Conservation (phyloP, 2,329 filamentous ascomycete genomes). For the Fusarium miscanthi region DNA sequence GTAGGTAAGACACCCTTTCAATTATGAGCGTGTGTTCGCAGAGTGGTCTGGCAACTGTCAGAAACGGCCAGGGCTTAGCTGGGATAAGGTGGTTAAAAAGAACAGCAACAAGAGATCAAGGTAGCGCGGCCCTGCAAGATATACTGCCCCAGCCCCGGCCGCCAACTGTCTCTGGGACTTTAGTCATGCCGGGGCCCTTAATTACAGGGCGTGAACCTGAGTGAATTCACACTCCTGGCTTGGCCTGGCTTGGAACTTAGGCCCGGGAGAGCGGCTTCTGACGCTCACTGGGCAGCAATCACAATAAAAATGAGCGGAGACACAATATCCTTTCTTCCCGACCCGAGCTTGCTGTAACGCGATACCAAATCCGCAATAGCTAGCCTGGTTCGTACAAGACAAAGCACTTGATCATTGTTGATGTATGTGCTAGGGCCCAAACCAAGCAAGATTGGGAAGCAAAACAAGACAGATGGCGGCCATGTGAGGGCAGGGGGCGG, state of each 20-base stretch:
- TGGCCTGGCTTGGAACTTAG: conserved; percentile 13
- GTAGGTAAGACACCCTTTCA: conserved; percentile 32
- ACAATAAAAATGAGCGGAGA: conserved; percentile 11
- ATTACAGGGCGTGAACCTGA: conserved; percentile 30
- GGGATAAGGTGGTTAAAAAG: conserved; percentile 39
- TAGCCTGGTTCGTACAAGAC: not conserved
- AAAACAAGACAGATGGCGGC: conserved; percentile 32
- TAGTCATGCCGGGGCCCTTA: conserved; percentile 35
- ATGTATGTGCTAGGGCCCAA: conserved; percentile 26
- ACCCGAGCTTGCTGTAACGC: conserved; percentile 12
- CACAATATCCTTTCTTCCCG: conserved; percentile 1
- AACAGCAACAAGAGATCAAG: conserved; percentile 37
- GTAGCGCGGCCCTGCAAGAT: conserved; percentile 44
- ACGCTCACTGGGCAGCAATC: conserved; percentile 27
- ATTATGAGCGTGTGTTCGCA: conserved; percentile 26
- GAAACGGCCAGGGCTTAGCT: conserved; percentile 42
- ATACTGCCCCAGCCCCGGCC: conserved; percentile 35
- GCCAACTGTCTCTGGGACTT: conserved; percentile 28
- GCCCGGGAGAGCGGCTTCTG: conserved; percentile 10
- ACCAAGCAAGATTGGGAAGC: conserved; percentile 26
- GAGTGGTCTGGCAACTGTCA: conserved; percentile 37
- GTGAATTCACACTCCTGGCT: conserved; percentile 31
- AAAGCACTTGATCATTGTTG: conserved; percentile 5
- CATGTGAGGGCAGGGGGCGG: conserved; percentile 37
- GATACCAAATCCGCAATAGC: conserved; percentile 5